These are phyloP conservation scores for Gautieria morchelliformis DNA, from an alignment of 768 basidiomycete genomes.

Conservation along the genomic window DNA sequence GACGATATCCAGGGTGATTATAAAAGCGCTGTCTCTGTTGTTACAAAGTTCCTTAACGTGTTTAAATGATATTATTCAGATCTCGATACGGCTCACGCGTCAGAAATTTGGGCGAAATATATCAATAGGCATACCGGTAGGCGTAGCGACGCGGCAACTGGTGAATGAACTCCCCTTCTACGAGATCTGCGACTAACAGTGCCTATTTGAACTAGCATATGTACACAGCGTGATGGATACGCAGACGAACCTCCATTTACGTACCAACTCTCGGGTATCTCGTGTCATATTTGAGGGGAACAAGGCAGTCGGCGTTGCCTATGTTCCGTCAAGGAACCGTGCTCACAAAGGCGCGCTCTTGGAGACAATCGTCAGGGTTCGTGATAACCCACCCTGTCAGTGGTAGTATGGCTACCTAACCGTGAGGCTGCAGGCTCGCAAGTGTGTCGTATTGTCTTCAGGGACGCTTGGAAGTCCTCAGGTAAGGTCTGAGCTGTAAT, in stretches of 20 bases:
- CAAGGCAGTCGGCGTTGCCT: slow-evolving; percentile 64
- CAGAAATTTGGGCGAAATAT: slow-evolving; percentile 72
- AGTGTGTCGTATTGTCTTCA: slow-evolving; percentile 54
- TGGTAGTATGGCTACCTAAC: neutral
- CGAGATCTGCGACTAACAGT: neutral
- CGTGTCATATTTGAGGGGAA: slow-evolving; percentile 66
- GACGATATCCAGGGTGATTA: slow-evolving; percentile 52
- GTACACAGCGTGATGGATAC: slow-evolving; percentile 64
- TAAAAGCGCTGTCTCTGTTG: neutral
- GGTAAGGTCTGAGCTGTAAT: slow-evolving; percentile 11
- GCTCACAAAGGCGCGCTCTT: slow-evolving; percentile 37
- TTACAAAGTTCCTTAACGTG: neutral
- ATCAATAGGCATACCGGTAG: slow-evolving; percentile 67
- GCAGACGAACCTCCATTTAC: slow-evolving; percentile 57
- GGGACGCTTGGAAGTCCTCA: slow-evolving; percentile 64
- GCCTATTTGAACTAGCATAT: slow-evolving; percentile 32
- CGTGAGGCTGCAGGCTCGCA: slow-evolving; percentile 41
- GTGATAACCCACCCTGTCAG: neutral
- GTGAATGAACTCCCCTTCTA: slow-evolving; percentile 19
- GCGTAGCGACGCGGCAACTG: slow-evolving; percentile 62
- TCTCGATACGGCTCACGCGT: slow-evolving; percentile 46
- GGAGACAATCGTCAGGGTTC: slow-evolving; percentile 42
- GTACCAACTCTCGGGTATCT: slow-evolving; percentile 55
- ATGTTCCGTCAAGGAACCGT: slow-evolving; percentile 55
- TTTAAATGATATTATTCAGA: slow-evolving; percentile 23